These are phyloP conservation scores for Stephania cephalantha DNA, from an alignment of 164 flowering plant species.

Conservation along the genomic window DNA sequence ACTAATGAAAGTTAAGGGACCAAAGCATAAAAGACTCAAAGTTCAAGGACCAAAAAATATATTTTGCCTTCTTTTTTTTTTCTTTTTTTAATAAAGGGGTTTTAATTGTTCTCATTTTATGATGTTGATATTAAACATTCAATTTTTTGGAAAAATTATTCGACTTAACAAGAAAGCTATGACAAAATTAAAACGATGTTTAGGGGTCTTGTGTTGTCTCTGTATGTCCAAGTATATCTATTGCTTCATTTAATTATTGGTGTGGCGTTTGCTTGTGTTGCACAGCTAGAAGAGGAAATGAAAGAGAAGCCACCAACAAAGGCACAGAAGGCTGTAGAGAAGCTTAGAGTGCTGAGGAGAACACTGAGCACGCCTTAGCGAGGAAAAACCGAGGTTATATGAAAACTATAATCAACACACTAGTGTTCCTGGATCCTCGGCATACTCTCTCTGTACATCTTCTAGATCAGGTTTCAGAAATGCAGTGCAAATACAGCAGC, in stretches of 20 bases:
- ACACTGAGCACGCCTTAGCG: slow-evolving; percentile 33
- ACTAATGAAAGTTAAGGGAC: too few relatives aligned
- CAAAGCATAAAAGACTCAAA: too few relatives aligned
- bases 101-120: neutral
- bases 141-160: too few relatives aligned
- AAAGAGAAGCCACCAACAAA: slow-evolving; percentile 32
- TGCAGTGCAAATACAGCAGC: neutral
- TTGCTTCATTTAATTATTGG: neutral
- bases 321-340: slow-evolving; percentile 31
- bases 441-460: neutral
- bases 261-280: neutral
- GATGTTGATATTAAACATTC: too few relatives aligned
- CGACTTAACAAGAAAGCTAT: too few relatives aligned
- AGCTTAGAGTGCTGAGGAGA: slow-evolving; percentile 37
- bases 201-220: too few relatives aligned
- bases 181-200: too few relatives aligned
- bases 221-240: too few relatives aligned
- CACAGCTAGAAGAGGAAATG: slow-evolving; percentile 40
- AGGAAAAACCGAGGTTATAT: neutral
- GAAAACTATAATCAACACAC: neutral
- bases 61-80: too few relatives aligned
- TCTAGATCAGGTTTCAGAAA: neutral
- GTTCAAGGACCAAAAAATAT: too few relatives aligned
- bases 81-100: neutral
- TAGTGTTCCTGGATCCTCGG: neutral